Evolutionary conservation across 371 early-diverging fungal genomes (phyloP), one percentile per base, ranked within the genome.

Genomic region (Mortierella sp.): DNA sequence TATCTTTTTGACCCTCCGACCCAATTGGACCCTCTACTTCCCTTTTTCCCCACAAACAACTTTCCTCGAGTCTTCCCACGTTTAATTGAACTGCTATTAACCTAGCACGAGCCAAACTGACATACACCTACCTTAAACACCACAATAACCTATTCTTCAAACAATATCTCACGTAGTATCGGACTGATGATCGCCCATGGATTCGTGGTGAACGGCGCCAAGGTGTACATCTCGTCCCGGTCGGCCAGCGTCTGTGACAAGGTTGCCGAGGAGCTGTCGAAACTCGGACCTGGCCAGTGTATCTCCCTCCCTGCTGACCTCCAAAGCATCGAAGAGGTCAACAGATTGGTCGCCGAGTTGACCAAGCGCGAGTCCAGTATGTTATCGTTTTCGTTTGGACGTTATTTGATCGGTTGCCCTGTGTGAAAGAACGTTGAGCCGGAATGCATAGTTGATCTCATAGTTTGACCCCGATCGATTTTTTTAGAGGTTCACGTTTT

Each of bases 231-330:
- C 55, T 90, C 90, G 61, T 89, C 92, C 52, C 93, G 96, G 67
- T 91, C 91, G 16, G 89, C 85, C 5, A 64, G 85, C 5, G 92
- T 89, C 14, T 93, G 94, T 68, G 90, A 93, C 41, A 80, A 90
- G 76, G 94, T 88, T 19, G 93, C 93, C 11, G 76, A 73, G n/a
- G 88, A 90, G 70, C 81, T 95, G 73, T 91, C 79, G 40, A 82
- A 86, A 52, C 74, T 87, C 37, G 94, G 95, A 4, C 93, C 94
- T 37, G 95, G 95, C 41, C 44, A 86, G 50, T 96, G 96, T 87
- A 85, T 94, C 76, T 85, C 94, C 16, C 48, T 98, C 14, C 90
- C 93, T 29, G 95, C 94, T 58, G 95, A 98, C 85, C 85, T 98
- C 68, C 93, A 92, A 76, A 90, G 88, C 43, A 64, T 89, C 22